phyloP scores from a whole-genome alignment of 306 rosid species.

The Purshia tridentata region DNA sequence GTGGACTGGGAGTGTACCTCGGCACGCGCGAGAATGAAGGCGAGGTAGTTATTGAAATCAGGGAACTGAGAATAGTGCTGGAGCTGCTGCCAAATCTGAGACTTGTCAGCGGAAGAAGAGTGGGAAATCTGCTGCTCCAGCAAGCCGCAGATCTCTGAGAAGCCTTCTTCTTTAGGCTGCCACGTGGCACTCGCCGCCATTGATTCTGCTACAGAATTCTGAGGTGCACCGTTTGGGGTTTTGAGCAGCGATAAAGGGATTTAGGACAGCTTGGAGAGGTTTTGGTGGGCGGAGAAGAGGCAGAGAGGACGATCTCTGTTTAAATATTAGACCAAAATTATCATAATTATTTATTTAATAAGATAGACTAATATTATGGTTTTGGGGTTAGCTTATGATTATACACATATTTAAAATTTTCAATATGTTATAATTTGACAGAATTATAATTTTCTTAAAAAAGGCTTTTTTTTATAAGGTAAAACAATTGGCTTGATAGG shows the following conservation, averaged over 20 bases:
- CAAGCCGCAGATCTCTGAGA: slow-evolving; percentile 87
- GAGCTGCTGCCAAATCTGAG: slow-evolving; percentile 98
- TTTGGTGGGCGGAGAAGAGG: slow-evolving; percentile 25
- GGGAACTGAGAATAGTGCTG: slow-evolving; percentile 86
- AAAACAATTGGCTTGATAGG: no score
- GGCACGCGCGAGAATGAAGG: slow-evolving; percentile 85
- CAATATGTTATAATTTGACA: no score
- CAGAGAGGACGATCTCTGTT: slow-evolving; percentile 20
- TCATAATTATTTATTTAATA: not conserved
- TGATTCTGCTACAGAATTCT: not conserved
- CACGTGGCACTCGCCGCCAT: slow-evolving; percentile 77
- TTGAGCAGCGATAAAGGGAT: not conserved
- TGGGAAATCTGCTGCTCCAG: slow-evolving; percentile 96
- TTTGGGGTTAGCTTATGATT: no score
- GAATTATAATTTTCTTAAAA: no score
- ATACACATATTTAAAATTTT: no score
- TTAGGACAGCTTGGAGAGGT: slow-evolving; percentile 16
- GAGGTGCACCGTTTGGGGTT: slow-evolving; percentile 6
- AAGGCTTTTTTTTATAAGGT: no score
- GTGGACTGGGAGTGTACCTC: slow-evolving; percentile 52
- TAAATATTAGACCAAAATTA: not conserved
- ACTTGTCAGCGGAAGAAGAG: slow-evolving; percentile 80
- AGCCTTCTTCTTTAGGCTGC: slow-evolving; percentile 94
- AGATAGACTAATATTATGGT: not conserved
- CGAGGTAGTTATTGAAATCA: slow-evolving; percentile 92